Evolutionary conservation across 345 rosid species (phyloP).

Genomic region (Sonneratia alba): DNA sequence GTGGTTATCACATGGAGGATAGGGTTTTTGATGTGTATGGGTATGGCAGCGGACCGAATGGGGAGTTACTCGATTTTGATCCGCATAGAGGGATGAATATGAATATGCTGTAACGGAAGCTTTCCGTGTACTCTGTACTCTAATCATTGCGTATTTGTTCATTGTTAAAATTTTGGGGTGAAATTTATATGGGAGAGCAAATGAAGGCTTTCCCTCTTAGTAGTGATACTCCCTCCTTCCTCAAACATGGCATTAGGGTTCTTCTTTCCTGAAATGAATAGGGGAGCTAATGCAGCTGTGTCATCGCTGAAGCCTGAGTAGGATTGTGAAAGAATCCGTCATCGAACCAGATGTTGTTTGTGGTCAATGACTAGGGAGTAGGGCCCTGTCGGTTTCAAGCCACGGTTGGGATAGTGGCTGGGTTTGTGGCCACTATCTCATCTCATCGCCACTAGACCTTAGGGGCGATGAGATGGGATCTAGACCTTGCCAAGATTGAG

Average conservation of each 20-base stretch:
- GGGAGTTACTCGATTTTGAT: conserved; percentile 3
- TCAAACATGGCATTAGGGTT: neutral
- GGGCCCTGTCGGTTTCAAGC: too few relatives aligned
- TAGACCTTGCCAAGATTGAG: too few relatives aligned
- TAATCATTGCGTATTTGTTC: neutral
- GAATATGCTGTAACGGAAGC: neutral
- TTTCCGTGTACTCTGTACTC: neutral
- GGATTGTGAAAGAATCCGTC: too few relatives aligned
- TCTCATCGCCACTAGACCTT: too few relatives aligned
- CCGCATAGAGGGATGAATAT: conserved; percentile 2
- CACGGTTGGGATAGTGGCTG: too few relatives aligned
- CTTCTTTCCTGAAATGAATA: too few relatives aligned
- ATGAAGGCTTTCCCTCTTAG: neutral
- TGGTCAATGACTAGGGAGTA: too few relatives aligned
- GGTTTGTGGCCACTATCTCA: too few relatives aligned
- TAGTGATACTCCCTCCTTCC: neutral
- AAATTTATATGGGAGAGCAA: neutral
- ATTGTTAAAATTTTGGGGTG: conserved; percentile 3
- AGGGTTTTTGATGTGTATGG: conserved; percentile 46
- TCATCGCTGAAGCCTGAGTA: too few relatives aligned
- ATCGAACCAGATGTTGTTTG: too few relatives aligned
- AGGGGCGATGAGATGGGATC: too few relatives aligned
- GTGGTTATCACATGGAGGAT: conserved; percentile 28
- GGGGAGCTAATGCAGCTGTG: too few relatives aligned
- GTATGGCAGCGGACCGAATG: conserved; percentile 9